Evolutionary conservation across 768 basidiomycete species (phyloP).

Genomic region (Termitomyces heimii): DNA sequence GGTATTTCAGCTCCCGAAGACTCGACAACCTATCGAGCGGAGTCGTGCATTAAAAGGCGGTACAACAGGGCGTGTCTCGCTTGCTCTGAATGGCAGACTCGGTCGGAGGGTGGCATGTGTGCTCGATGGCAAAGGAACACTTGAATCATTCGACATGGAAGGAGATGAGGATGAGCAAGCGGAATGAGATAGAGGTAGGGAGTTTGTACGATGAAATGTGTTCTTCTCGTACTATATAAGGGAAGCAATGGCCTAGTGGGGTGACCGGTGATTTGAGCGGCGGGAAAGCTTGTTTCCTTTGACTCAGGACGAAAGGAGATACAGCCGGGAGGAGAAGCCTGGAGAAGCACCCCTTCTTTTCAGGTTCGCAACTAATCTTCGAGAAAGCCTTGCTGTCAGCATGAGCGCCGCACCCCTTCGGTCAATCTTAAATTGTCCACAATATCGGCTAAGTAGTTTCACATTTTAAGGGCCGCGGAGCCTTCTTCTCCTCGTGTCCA

Average conservation of each 20-base stretch:
- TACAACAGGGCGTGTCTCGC: constrained; percentile 41
- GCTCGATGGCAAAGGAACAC: constrained; percentile 54
- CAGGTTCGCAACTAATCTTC: constrained; percentile 28
- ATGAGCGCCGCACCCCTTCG: constrained; percentile 40
- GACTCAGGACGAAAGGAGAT: constrained; percentile 31
- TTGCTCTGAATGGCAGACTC: constrained; percentile 70
- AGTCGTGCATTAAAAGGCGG: constrained; percentile 50
- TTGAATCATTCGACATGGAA: constrained; percentile 80
- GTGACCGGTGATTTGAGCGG: constrained; percentile 20
- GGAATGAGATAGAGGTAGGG: constrained; percentile 21
- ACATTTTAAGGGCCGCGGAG: constrained; percentile 48
- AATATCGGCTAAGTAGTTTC: constrained; percentile 39
- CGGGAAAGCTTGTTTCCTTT: constrained; percentile 23
- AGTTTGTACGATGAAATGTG: neutral
- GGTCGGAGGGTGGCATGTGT: constrained; percentile 76
- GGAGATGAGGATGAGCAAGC: constrained; percentile 49
- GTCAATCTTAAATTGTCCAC: constrained; percentile 47
- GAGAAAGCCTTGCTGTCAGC: constrained; percentile 38
- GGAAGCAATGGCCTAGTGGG: constrained; percentile 18
- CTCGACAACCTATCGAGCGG: constrained; percentile 47
- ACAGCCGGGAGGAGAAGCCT: constrained; percentile 17
- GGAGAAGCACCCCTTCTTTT: constrained; percentile 3
- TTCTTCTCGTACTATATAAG: neutral
- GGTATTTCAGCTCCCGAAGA: constrained; percentile 42
- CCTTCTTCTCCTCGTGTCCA: constrained; percentile 58